phyloP scores from a whole-genome alignment of 345 rosid species.

The Dimocarpus longan region DNA sequence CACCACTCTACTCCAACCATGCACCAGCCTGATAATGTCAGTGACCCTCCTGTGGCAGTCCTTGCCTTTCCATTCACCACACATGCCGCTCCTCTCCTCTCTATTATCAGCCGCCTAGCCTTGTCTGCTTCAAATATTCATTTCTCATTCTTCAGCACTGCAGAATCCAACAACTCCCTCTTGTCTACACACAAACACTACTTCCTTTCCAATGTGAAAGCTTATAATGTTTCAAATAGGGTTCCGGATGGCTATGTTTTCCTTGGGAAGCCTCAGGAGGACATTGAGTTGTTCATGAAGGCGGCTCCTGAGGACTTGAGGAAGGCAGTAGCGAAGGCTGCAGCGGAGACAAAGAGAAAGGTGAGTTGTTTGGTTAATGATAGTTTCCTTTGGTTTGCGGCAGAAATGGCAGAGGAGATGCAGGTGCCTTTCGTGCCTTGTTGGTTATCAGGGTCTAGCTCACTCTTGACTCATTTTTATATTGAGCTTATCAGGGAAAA shows the following conservation, averaged over 20 bases:
- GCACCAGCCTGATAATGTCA: neutral
- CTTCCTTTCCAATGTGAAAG: conserved; percentile 21
- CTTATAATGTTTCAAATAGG: conserved; percentile 35
- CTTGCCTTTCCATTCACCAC: conserved; percentile 50
- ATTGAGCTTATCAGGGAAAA: conserved; percentile 19
- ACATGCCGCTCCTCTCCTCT: conserved; percentile 43
- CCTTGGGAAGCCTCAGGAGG: conserved; percentile 35
- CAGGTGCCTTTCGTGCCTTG: conserved; percentile 26
- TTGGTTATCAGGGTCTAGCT: conserved; percentile 22
- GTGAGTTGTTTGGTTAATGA: conserved; percentile 45
- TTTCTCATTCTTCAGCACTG: conserved; percentile 45
- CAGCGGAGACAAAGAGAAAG: conserved; percentile 31
- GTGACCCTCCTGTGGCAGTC: conserved; percentile 34
- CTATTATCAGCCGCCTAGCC: conserved; percentile 38
- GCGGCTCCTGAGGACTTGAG: conserved; percentile 35
- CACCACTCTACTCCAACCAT: neutral
- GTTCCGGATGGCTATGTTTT: conserved; percentile 31
- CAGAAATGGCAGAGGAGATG: conserved; percentile 28
- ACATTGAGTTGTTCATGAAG: conserved; percentile 40
- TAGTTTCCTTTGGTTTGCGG: conserved; percentile 28
- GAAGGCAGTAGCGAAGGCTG: conserved; percentile 36
- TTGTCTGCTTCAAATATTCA: conserved; percentile 24
- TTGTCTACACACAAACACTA: conserved; percentile 12
- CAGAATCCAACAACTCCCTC: conserved; percentile 12
- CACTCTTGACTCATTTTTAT: conserved; percentile 29